Conservation (phyloP, 306 rosid genomes). For the Styphnolobium japonicum region DNA sequence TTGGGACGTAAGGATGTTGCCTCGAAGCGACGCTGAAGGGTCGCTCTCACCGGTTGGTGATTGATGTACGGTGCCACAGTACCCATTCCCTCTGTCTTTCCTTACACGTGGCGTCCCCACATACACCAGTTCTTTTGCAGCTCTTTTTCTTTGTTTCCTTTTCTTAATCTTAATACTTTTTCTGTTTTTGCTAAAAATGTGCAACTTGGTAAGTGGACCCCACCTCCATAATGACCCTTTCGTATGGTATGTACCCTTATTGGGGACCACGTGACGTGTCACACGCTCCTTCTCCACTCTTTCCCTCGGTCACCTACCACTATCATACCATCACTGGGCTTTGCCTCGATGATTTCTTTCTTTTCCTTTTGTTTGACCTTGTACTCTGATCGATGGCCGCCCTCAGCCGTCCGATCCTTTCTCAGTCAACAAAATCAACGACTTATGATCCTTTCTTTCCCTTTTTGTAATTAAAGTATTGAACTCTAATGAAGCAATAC, state of each 20-base stretch:
- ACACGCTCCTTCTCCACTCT: neutral
- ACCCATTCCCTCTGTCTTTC: neutral
- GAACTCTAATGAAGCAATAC: too few relatives aligned
- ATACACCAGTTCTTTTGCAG: conserved; percentile 13
- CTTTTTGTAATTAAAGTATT: too few relatives aligned
- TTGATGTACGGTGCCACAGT: conserved; percentile 2
- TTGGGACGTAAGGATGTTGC: neutral
- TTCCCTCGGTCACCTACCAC: conserved; percentile 16
- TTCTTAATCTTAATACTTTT: neutral
- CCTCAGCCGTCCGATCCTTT: too few relatives aligned
- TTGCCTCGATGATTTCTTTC: too few relatives aligned
- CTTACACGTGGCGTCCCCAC: conserved; percentile 11
- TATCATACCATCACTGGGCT: neutral
- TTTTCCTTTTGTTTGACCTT: too few relatives aligned
- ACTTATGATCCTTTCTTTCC: too few relatives aligned
- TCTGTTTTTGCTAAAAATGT: neutral
- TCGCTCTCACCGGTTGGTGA: conserved; percentile 23
- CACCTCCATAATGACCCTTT: neutral
- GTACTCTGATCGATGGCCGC: too few relatives aligned
- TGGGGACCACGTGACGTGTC: conserved; percentile 45
- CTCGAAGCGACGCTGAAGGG: conserved; percentile 15
- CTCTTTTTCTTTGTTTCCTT: neutral
- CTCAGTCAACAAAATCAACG: too few relatives aligned
- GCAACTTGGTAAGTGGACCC: conserved; percentile 41
- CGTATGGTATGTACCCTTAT: neutral